Evolutionary conservation across 768 basidiomycete genomes (phyloP).

Genomic region (Termitomyces sp.): DNA sequence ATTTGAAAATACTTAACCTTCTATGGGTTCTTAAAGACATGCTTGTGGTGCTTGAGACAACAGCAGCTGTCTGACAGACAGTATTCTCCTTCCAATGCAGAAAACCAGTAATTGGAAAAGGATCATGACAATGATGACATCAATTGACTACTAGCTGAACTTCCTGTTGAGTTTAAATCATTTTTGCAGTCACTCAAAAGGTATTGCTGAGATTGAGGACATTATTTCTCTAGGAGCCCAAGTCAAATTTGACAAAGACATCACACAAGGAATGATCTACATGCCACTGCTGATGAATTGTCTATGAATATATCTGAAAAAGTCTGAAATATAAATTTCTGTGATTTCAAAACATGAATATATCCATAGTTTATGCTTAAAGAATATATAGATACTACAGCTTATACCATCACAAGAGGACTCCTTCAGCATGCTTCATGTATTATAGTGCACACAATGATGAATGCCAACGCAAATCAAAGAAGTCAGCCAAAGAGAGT

Average conservation of each 20-base stretch:
- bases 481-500: conserved; percentile 11
- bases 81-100: no score
- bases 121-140: no score
- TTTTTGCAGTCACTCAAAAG: no score
- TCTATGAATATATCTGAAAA: conserved; percentile 7
- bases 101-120: no score
- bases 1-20: no score
- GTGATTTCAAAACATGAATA: not conserved
- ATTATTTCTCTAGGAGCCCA: not conserved
- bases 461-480: conserved; percentile 18
- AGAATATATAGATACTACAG: conserved; percentile 7
- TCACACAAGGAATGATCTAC: not conserved
- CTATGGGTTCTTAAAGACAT: no score
- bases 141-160: no score
- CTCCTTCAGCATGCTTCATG: conserved; percentile 5
- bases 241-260: not conserved
- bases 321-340: conserved; percentile 11
- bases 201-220: not conserved
- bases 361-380: not conserved
- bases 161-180: no score
- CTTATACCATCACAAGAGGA: conserved; percentile 6
- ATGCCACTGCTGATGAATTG: not conserved
- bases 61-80: no score
- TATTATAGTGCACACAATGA: conserved; percentile 16
- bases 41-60: no score